Evolutionary conservation across 805 yeast genomes (phyloP), one percentile per base, ranked within the genome.

Genomic region (Nakazawaea sp.): DNA sequence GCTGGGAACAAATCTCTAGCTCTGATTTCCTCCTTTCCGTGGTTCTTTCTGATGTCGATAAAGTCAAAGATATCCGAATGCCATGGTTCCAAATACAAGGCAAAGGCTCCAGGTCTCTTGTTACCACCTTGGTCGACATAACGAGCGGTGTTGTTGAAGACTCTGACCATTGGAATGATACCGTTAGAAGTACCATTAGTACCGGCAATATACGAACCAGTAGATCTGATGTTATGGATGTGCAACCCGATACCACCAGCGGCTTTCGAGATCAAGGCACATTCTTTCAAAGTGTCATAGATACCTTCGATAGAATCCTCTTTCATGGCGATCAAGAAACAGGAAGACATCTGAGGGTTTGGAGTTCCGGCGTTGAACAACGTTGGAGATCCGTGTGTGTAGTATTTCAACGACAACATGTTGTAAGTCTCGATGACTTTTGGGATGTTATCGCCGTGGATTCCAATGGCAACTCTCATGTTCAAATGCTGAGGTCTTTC

Each of bases 101-200:
- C 96, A 60, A 90, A 84, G 3, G 98, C 98, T 44, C 97, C 97
- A 0, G 98, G 98, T 52, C 98, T 71, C 61, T 89, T 89, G 64
- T 90, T 90, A 39, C 97, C 97, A 45, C 98, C 98, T 68, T 90
- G 98, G 52, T 90, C 97, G 29, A 90, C 97, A 53, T 89, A 90
- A 49, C 96, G 75, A 15, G 98, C 97, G 18, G 97, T 88, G 62
- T 87, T 83, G 66, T 90, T 90, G 66, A 80, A 90, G 8, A 90
- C 97, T 49, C 95, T 77, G 19, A 90, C 66, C 97, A 90, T 88
- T n/a, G 98, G 98, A 29, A 89, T 81, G 33, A 90, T 63, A 27
- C 98, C 98, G 49, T 80, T 86, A 2, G 97, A 87, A 9, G 84
- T 77, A 37, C 97, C 98, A 55, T 86, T 86, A 6, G 97, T 80